A percentile compares a stretch with the other conserved stretches of the same genome.
Conservation (phyloP, 192 early-diverging fungal genomes). For the Radiomyces spectabilis region DNA sequence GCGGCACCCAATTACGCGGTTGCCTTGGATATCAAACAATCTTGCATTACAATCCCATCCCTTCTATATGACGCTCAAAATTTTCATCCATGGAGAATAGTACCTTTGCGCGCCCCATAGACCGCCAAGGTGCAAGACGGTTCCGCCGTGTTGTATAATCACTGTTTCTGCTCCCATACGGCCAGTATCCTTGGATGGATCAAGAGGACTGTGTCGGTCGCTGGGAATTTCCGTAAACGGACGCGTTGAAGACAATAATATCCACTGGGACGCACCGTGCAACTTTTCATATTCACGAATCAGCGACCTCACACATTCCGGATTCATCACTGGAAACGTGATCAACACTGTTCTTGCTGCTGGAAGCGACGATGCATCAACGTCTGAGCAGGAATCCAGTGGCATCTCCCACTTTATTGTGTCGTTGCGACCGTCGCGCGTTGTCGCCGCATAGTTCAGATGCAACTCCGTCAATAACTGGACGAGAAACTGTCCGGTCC, state of each 20-base stretch:
- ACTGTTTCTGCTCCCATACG: conserved; percentile 30
- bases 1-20: conserved; percentile 47
- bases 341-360: conserved; percentile 40
- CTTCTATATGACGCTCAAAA: not conserved
- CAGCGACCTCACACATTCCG: conserved; percentile 17
- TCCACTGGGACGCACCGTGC: conserved; percentile 10
- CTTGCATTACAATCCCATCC: not conserved
- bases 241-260: conserved; percentile 30
- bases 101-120: conserved; percentile 42
- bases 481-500: conserved; percentile 24
- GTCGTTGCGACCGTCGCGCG: conserved; percentile 37
- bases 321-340: conserved; percentile 47
- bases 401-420: conserved; percentile 42
- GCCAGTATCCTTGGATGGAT: conserved; percentile 22
- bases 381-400: conserved; percentile 16
- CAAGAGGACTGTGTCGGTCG: conserved; percentile 25
- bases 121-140: conserved; percentile 49
- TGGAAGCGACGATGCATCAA: conserved; percentile 36
- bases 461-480: not conserved
- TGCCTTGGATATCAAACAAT: conserved; percentile 13
- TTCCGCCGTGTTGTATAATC: conserved; percentile 26
- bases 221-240: conserved; percentile 16
- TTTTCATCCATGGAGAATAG: not conserved
- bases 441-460: conserved; percentile 20
- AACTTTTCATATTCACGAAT: conserved; percentile 24